Base-by-base conservation (phyloP, 1,284 basidiomycete genomes). In the Ustilago tritici region DNA sequence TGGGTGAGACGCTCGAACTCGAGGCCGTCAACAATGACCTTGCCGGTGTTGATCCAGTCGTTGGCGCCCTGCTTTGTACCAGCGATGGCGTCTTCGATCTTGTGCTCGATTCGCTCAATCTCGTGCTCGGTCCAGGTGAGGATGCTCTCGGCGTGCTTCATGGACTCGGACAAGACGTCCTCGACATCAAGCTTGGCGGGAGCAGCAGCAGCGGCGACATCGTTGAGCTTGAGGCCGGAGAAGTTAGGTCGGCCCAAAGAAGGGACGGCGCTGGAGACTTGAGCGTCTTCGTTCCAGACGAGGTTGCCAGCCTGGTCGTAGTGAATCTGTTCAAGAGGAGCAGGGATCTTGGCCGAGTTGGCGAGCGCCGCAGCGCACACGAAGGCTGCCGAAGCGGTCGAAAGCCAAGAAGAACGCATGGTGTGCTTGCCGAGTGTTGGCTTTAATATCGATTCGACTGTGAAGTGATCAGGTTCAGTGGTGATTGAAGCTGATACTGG, bases 1-100 rank as follows among this genome's bases (percentile, higher is more conserved):
- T 93, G 92, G 4, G 90, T 90, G 36, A 95, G 89, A 52, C 92
- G 89, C 84, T 94, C 92, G 84, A 93, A 56, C 50, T 66, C 62
- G 66, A 64, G 65, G 14, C 76, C 62, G 56, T 65, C 56, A 23
- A 76, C 59, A 17, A 88, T 89, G 83, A 84, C 93, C 80, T 67
- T 75, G 61, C 77, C 79, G 36, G 79, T 71, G 70, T 77, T 65
- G 53, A 80, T 65, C 74, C 79, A 81, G 34, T 65, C 56, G 47
- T 70, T 62, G 66, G 70, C 69, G 28, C 65, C 63, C 49, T 80
- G 65, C 69, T 77, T 64, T 54, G 76, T 65, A 50, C 65, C 58
- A 12, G 60, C 43, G 47, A 76, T 38, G 53, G 56, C 64, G 14
- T 76, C 56, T 14, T 78, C 38, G 52, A 74, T 62, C 70, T 73